Percentiles rank a stretch among this genome's conserved stretches.
These are phyloP conservation scores for Ustilago shanxiensis DNA, from an alignment of 1,284 basidiomycete genomes.

Conservation along the genomic window DNA sequence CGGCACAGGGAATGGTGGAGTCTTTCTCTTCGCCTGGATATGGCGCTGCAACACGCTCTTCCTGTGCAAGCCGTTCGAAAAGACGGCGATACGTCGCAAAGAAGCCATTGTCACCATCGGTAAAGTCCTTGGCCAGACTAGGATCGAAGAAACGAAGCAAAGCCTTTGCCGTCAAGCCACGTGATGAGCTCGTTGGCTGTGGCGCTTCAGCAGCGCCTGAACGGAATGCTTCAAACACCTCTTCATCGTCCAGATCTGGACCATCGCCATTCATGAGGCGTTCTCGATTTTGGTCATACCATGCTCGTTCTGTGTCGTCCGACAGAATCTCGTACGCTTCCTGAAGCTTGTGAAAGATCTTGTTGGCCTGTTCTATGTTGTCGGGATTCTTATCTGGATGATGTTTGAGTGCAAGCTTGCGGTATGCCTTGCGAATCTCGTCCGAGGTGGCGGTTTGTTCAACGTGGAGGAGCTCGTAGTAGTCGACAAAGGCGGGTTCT, in stretches of 20 bases:
- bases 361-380: conserved; percentile 85
- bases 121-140: conserved; percentile 78
- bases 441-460: conserved; percentile 62
- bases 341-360: conserved; percentile 87
- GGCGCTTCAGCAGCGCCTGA: conserved; percentile 73
- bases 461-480: conserved; percentile 66
- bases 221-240: conserved; percentile 81
- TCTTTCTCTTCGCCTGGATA: conserved; percentile 71
- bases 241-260: conserved; percentile 60
- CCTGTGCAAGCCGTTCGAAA: conserved; percentile 84
- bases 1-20: conserved; percentile 28
- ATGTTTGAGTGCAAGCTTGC: conserved; percentile 69
- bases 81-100: conserved; percentile 90
- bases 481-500: conserved; percentile 62
- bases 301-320: conserved; percentile 81
- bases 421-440: conserved; percentile 67
- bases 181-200: conserved; percentile 77
- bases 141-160: conserved; percentile 87
- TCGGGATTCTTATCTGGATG: conserved; percentile 73
- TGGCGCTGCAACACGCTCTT: conserved; percentile 77
- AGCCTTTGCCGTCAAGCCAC: conserved; percentile 84
- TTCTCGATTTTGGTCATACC: conserved; percentile 96
- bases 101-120: conserved; percentile 75
- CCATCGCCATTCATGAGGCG: conserved; percentile 72
- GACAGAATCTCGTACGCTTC: conserved; percentile 87